Evolutionary conservation across 2,329 filamentous ascomycete species (phyloP).

Genomic region (Arthrobotrys musiformis): DNA sequence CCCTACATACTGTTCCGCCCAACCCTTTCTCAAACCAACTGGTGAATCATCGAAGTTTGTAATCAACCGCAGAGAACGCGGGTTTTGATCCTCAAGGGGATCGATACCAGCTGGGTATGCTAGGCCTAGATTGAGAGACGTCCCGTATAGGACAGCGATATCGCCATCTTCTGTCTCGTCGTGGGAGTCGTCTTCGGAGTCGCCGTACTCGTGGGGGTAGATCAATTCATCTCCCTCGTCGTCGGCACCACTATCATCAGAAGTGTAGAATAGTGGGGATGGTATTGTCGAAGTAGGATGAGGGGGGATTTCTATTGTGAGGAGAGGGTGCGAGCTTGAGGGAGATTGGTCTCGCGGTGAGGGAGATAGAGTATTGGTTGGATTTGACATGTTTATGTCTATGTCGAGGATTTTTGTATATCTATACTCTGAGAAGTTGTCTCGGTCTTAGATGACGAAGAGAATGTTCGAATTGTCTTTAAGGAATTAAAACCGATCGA

Average conservation of each 20-base stretch:
- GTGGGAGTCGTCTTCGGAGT: not conserved
- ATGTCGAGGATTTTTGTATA: no score
- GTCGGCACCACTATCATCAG: not conserved
- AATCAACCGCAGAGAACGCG: constrained; percentile 2
- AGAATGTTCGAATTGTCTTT: not conserved
- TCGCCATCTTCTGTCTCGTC: not conserved
- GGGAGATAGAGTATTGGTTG: not conserved
- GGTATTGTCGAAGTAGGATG: not conserved
- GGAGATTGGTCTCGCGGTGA: not conserved
- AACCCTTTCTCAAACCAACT: not conserved
- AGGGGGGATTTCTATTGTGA: not conserved
- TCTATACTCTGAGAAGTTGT: no score
- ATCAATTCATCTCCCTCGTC: not conserved
- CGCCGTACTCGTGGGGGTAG: not conserved
- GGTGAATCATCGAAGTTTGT: constrained; percentile 22
- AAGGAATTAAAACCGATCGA: no score
- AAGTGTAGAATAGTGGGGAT: constrained; percentile 11
- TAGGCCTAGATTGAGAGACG: not conserved
- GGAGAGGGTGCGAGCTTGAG: not conserved
- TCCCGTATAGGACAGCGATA: not conserved
- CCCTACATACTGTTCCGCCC: constrained; percentile 10
- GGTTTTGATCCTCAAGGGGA: not conserved
- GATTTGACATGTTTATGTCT: not conserved
- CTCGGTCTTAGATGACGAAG: not conserved
- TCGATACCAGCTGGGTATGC: not conserved